Conservation (phyloP, 805 yeast species). For the Kodamaea sagamina region DNA sequence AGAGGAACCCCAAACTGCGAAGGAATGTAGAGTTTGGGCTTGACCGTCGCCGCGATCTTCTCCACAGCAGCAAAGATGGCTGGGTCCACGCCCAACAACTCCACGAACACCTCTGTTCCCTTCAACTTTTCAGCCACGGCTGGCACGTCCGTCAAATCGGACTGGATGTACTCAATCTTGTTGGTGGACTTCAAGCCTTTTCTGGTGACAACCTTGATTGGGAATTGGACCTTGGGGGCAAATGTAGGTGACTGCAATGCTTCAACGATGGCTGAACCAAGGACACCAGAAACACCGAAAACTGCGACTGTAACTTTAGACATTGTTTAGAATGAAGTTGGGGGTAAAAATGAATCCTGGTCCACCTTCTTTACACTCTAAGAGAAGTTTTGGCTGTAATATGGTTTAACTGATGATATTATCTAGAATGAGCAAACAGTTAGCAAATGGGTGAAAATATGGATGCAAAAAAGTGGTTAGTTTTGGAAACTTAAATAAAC, state of each 20-base stretch:
- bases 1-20: constrained; percentile 60
- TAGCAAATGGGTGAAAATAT: too few relatives aligned
- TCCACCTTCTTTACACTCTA: too few relatives aligned
- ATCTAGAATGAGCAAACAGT: too few relatives aligned
- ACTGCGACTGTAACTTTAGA: constrained; percentile 41
- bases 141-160: constrained; percentile 25
- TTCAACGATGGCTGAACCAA: constrained; percentile 50
- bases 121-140: constrained; percentile 38
- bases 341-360: too few relatives aligned
- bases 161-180: constrained; percentile 40
- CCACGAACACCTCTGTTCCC: constrained; percentile 54
- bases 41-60: constrained; percentile 37
- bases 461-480: too few relatives aligned
- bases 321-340: too few relatives aligned
- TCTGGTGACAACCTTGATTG: constrained; percentile 54
- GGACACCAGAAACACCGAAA: constrained; percentile 52
- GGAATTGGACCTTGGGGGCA: constrained; percentile 43
- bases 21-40: constrained; percentile 56
- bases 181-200: constrained; percentile 34
- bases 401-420: too few relatives aligned
- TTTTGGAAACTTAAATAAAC: too few relatives aligned
- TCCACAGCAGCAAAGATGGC: constrained; percentile 35
- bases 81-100: constrained; percentile 39
- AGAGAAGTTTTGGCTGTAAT: too few relatives aligned
- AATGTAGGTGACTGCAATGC: constrained; percentile 51